These are phyloP conservation scores for Dovyalis caffra DNA, from an alignment of 345 rosid species.

Conservation along the genomic window DNA sequence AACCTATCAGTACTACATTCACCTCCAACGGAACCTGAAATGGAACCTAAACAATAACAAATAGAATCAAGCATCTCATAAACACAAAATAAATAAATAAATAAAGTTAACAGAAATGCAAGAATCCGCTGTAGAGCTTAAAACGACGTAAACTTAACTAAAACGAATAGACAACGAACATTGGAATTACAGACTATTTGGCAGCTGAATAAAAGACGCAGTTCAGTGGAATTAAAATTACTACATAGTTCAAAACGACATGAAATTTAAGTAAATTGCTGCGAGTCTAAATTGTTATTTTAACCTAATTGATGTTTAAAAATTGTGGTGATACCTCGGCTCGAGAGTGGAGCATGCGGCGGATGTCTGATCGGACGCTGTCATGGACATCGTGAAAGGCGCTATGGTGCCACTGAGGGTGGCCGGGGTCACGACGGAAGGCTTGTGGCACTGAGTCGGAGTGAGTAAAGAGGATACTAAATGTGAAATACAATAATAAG, in stretches of 20 bases:
- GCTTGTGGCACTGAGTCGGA: slow-evolving; percentile 55
- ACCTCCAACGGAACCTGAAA: slow-evolving; percentile 97
- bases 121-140: not conserved
- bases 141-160: too few relatives aligned
- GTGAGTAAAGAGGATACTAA: slow-evolving; percentile 10
- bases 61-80: not conserved
- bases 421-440: slow-evolving; percentile 90
- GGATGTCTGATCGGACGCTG: slow-evolving; percentile 85
- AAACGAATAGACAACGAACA: not conserved
- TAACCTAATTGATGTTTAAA: not conserved
- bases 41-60: slow-evolving; percentile 60
- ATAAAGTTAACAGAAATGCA: not conserved
- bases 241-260: not conserved
- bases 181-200: not conserved
- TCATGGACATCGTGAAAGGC: slow-evolving; percentile 92
- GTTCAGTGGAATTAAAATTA: not conserved
- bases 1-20: slow-evolving; percentile 81
- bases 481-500: not conserved
- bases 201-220: not conserved
- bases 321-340: slow-evolving; percentile 59
- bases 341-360: slow-evolving; percentile 93
- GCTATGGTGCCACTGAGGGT: slow-evolving; percentile 96
- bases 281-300: not conserved
- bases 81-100: not conserved
- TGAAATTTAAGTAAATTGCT: not conserved